phyloP scores from a whole-genome alignment of 176 grass and related monocot genomes.

The Hordeum vulgare region DNA sequence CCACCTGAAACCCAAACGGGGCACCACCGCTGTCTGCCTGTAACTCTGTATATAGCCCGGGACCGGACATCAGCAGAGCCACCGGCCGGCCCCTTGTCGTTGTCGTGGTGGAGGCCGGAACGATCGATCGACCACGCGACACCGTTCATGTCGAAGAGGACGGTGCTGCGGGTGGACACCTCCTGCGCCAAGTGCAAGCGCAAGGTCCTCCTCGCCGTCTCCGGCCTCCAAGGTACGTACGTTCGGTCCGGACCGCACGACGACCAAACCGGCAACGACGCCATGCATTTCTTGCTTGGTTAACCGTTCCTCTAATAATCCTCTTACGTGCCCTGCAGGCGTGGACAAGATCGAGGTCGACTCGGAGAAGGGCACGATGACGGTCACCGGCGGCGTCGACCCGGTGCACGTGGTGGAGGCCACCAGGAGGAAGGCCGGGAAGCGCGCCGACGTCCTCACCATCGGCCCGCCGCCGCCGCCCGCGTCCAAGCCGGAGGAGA shows the following conservation, averaged over 20 bases:
- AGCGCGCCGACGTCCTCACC: conserved; percentile 41
- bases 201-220: conserved; percentile 64
- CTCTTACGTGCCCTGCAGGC: conserved; percentile 15
- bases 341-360: conserved; percentile 76
- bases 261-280: not conserved
- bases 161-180: conserved; percentile 48
- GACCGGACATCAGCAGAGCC: not conserved
- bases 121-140: not conserved
- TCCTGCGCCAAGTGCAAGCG: conserved; percentile 60
- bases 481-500: conserved; percentile 26
- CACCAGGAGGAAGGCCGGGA: conserved; percentile 56
- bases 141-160: conserved; percentile 40
- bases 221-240: conserved; percentile 48
- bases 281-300: not conserved
- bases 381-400: conserved; percentile 55
- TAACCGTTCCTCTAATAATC: too few relatives aligned
- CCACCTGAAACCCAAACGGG: conserved; percentile 17
- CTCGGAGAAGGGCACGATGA: conserved; percentile 53
- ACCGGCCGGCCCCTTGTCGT: not conserved
- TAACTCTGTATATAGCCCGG: not conserved
- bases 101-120: not conserved
- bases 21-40: not conserved
- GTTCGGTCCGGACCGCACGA: not conserved
- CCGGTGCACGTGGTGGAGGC: conserved; percentile 57
- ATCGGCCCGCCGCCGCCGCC: conserved; percentile 20